These are phyloP conservation scores for Drosera spatulata DNA, from an alignment of 179 eudicot genomes.

Conservation along the genomic window DNA sequence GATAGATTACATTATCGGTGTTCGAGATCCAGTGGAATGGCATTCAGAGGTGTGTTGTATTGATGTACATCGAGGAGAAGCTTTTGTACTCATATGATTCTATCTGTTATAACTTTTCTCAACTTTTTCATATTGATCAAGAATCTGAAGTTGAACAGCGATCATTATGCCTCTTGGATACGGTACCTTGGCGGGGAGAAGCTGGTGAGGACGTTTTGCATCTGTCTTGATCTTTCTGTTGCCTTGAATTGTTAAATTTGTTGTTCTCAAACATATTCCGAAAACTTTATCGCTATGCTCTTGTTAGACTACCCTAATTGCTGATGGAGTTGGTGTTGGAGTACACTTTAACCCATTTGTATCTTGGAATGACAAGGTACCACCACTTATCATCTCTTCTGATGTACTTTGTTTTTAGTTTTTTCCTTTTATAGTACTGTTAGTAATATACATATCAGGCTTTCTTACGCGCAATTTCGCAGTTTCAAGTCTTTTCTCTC, in stretches of 20 bases:
- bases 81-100: not conserved
- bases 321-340: slow-evolving; percentile 76
- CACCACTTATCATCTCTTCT: not conserved
- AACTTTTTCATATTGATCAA: slow-evolving; percentile 13
- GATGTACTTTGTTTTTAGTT: not conserved
- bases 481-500: not conserved
- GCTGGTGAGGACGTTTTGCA: slow-evolving; percentile 40
- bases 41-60: slow-evolving; percentile 54
- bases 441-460: no score
- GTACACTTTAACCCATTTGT: slow-evolving; percentile 96
- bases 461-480: no score
- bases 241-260: not conserved
- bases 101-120: not conserved
- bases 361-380: slow-evolving; percentile 56
- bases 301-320: slow-evolving; percentile 53
- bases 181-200: slow-evolving; percentile 66
- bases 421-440: not conserved
- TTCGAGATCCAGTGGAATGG: slow-evolving; percentile 78
- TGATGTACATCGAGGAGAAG: not conserved
- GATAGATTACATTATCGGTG: slow-evolving; percentile 89
- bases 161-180: slow-evolving; percentile 87
- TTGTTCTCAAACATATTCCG: not conserved
- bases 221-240: slow-evolving; percentile 3
- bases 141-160: slow-evolving; percentile 64
- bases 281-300: slow-evolving; percentile 5